These are phyloP conservation scores for Areca catechu DNA, from an alignment of 176 grass and related monocot genomes.

Conservation along the genomic window DNA sequence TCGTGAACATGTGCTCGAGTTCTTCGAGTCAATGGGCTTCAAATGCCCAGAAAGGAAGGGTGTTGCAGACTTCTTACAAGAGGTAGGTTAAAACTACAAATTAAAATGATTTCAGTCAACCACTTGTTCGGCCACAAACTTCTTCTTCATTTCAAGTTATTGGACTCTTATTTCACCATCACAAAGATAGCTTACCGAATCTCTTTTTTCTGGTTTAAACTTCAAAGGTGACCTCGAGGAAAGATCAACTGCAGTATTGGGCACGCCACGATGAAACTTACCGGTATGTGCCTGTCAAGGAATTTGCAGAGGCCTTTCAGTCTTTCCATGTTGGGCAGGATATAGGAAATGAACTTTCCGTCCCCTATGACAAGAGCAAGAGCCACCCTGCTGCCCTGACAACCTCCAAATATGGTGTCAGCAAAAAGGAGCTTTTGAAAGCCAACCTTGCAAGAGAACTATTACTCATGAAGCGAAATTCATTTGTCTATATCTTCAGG, in stretches of 20 bases:
- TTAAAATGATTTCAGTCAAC: too few relatives aligned
- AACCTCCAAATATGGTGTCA: slow-evolving; percentile 63
- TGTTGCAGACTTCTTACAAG: slow-evolving; percentile 59
- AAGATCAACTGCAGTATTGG: slow-evolving; percentile 94
- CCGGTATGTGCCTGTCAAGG: slow-evolving; percentile 56
- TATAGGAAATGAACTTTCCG: slow-evolving; percentile 38
- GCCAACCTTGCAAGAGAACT: slow-evolving; percentile 78
- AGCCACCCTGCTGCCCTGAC: slow-evolving; percentile 74
- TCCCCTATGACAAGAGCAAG: slow-evolving; percentile 66
- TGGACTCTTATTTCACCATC: too few relatives aligned
- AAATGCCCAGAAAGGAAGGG: slow-evolving; percentile 55
- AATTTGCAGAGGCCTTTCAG: slow-evolving; percentile 67
- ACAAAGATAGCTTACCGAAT: too few relatives aligned
- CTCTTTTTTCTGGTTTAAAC: too few relatives aligned
- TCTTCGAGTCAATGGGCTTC: slow-evolving; percentile 55
- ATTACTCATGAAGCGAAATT: slow-evolving; percentile 88
- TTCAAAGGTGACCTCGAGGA: slow-evolving; percentile 71
- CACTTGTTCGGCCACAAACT: too few relatives aligned
- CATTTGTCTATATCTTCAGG: slow-evolving; percentile 94
- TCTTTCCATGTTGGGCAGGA: slow-evolving; percentile 64
- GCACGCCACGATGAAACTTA: slow-evolving; percentile 42
- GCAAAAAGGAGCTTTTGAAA: slow-evolving; percentile 52
- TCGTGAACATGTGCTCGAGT: slow-evolving; percentile 47
- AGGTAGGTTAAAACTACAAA: slow-evolving; percentile 21
- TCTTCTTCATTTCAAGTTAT: too few relatives aligned